These are phyloP conservation scores for Floccularia luteovirens DNA, from an alignment of 768 basidiomycete genomes.

Conservation along the genomic window DNA sequence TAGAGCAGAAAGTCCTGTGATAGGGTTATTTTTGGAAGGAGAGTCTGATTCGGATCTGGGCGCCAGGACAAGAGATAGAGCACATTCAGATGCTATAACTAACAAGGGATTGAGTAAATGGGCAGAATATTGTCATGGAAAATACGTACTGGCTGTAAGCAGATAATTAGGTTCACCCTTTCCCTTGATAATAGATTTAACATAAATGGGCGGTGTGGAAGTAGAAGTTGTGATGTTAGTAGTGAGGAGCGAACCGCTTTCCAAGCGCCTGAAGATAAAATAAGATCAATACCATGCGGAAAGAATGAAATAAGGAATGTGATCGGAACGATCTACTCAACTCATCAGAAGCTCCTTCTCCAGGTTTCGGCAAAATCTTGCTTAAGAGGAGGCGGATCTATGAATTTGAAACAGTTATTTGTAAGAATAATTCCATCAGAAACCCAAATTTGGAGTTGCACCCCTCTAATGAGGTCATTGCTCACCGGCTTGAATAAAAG, in stretches of 20 bases:
- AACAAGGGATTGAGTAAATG: too few species aligned
- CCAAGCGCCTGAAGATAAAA: conserved; percentile 38
- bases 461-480: not conserved
- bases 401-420: too few species aligned
- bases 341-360: conserved; percentile 60
- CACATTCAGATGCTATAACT: conserved; percentile 75
- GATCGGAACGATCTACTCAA: too few species aligned
- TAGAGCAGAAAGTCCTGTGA: conserved; percentile 46
- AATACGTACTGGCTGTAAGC: conserved; percentile 41
- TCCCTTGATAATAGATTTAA: conserved; percentile 55
- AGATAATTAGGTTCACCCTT: conserved; percentile 75
- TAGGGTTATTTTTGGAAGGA: conserved; percentile 14
- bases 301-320: not conserved
- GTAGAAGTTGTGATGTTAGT: conserved; percentile 68
- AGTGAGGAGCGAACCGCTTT: conserved; percentile 52
- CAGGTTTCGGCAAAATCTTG: conserved; percentile 41
- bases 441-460: too few species aligned
- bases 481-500: conserved; percentile 31
- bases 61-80: conserved; percentile 61
- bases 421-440: too few species aligned
- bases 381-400: conserved; percentile 55
- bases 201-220: conserved; percentile 35
- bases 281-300: too few species aligned
- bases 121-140: too few species aligned
- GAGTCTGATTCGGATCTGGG: conserved; percentile 13